Conservation (phyloP, 2,329 filamentous ascomycete species). For the Exophiala phaeomuriformis region DNA sequence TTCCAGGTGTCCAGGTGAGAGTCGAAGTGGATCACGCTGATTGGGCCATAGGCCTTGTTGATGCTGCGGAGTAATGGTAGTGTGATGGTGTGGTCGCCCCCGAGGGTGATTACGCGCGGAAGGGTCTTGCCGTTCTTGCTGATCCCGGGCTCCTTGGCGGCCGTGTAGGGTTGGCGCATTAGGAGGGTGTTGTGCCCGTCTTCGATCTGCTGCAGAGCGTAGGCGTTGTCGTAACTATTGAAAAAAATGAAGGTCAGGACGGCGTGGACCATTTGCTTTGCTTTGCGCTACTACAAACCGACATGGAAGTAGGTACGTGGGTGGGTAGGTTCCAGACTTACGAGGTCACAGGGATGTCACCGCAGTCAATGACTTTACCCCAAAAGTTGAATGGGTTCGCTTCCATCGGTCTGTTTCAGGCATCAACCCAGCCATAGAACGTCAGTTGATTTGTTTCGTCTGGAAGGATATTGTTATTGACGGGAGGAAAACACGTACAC, state of each 20-base stretch:
- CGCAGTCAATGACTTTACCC: conserved; percentile 73
- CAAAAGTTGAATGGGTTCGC: conserved; percentile 77
- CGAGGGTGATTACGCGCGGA: conserved; percentile 70
- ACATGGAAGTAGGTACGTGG: background rate
- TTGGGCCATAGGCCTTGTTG: conserved; percentile 60
- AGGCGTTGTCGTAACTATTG: conserved; percentile 69
- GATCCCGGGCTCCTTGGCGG: conserved; percentile 59
- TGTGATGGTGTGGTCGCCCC: conserved; percentile 41
- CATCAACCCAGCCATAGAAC: background rate
- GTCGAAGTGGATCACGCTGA: conserved; percentile 59
- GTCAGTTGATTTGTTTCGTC: background rate
- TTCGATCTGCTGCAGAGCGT: conserved; percentile 76
- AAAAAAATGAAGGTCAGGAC: background rate
- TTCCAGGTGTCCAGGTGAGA: conserved; percentile 60
- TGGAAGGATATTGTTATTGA: background rate
- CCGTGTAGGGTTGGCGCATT: conserved; percentile 61
- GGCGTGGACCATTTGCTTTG: background rate
- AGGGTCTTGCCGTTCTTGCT: conserved; percentile 67
- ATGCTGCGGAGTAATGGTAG: conserved; percentile 49
- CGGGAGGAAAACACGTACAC: conserved; percentile 38
- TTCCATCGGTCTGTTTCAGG: conserved; percentile 47
- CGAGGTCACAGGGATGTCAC: conserved; percentile 78
- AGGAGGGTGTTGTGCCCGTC: conserved; percentile 72
- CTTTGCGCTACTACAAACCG: background rate
- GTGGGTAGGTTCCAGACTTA: conserved; percentile 39